Evolutionary conservation across 2,329 filamentous ascomycete species (phyloP).

Genomic region (Botryotinia narcissicola): DNA sequence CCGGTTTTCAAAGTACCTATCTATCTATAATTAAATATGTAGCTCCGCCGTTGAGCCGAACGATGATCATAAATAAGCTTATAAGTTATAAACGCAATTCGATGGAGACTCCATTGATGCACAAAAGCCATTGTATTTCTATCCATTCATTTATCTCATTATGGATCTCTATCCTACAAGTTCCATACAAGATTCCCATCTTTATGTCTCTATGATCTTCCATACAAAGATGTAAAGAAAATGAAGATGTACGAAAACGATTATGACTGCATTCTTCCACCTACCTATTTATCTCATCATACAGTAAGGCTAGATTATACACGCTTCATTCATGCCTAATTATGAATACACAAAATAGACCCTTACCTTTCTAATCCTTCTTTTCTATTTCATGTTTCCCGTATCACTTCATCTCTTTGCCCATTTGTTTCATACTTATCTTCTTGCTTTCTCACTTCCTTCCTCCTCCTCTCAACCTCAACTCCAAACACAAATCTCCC

Average conservation of each 20-base stretch:
- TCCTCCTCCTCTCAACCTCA: not conserved
- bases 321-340: not conserved
- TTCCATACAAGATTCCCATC: not conserved
- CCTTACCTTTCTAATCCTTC: not conserved
- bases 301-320: not conserved
- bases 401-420: not conserved
- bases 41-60: not conserved
- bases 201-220: not conserved
- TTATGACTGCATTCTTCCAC: no score
- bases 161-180: not conserved
- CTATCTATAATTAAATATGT: not conserved
- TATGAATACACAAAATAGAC: rapidly evolving
- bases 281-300: not conserved
- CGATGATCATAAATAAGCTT: not conserved
- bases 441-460: not conserved
- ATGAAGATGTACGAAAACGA: not conserved
- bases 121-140: not conserved
- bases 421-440: not conserved
- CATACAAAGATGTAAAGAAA: not conserved
- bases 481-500: not conserved
- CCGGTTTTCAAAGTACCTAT: not conserved
- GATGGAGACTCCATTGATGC: not conserved
- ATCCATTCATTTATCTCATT: not conserved
- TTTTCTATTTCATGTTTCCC: not conserved
- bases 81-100: not conserved